Evolutionary conservation across 2,329 filamentous ascomycete species (phyloP), one percentile per base, ranked within the genome.

Genomic region (Neocucurbitaria cava): DNA sequence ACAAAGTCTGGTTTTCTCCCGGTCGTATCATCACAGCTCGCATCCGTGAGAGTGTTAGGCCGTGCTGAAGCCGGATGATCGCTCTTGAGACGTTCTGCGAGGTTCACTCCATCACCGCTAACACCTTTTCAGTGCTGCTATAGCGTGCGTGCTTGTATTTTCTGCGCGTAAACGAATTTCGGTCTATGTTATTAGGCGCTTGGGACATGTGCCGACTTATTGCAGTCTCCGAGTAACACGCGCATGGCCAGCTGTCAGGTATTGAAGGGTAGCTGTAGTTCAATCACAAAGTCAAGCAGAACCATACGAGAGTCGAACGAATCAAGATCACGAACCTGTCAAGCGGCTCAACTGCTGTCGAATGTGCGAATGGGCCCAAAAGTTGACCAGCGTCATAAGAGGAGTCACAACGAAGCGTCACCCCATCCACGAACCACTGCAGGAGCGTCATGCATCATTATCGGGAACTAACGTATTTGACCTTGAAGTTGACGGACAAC

Each of bases 401-500:
- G 18, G 11, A 18, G 7, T 11, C 9, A 23, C 6, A 15, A 15
- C 15, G n/a, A 18, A 40, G 41, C 24, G 41, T 43, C 41, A 43
- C 41, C 41, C 41, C 24, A 43, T 43, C 9, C 41, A 43, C 41
- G 41, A 30, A 43, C 41, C 41, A 43, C 41, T 43, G 41, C 41
- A 11, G 41, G 23, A 24, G 18, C 38, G 21, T 24, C 38, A 21
- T 13, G 28, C 41, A 43, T 24, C 41, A 43, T 10, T 24, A 43
- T 30, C 8, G 15, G 15, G 31, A 28, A n/a, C 5, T n/a, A 28
- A 13, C 15, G 30, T 8, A 18, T 18, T 43, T 4, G 24, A 18
- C n/a, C 26, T 31, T n/a, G 36, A 47, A 54, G 40, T 49, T 50
- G 46, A 52, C 54, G 41, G 54, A 63, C 48, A 54, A 50, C 33